Conservation (phyloP, 108 stramenopile species). For the Craspedostauros australis region DNA sequence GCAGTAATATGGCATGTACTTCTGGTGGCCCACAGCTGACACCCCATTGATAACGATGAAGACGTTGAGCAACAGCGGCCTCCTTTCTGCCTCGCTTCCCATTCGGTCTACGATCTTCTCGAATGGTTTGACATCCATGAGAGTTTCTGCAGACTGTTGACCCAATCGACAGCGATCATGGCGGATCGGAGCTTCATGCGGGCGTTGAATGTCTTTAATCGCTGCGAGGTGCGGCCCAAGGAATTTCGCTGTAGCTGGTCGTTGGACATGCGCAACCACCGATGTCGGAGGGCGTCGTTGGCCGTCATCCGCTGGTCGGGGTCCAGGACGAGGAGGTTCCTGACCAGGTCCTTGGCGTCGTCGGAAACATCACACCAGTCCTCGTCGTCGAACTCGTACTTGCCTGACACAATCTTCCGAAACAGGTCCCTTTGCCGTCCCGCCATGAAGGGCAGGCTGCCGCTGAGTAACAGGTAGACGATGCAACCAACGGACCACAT, state of each 20-base stretch:
- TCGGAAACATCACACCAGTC: slow-evolving; percentile 73
- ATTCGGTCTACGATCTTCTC: too few species aligned
- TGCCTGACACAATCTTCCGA: slow-evolving; percentile 61
- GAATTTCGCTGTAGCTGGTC: slow-evolving; percentile 33
- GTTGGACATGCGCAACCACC: slow-evolving; percentile 66
- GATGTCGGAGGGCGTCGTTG: slow-evolving; percentile 60
- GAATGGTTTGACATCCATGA: slow-evolving; percentile 29
- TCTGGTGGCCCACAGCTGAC: too few species aligned
- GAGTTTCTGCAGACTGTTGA: slow-evolving; percentile 33
- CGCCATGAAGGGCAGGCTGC: slow-evolving; percentile 79
- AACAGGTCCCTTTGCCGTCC: slow-evolving; percentile 69
- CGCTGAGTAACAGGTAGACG: slow-evolving; percentile 87
- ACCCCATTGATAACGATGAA: too few species aligned
- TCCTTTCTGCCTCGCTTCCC: too few species aligned
- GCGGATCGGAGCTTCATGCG: slow-evolving; percentile 73
- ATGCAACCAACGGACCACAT: slow-evolving; percentile 97
- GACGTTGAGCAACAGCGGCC: too few species aligned
- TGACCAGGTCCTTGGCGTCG: slow-evolving; percentile 84
- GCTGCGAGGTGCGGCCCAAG: slow-evolving; percentile 47
- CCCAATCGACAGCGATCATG: slow-evolving; percentile 76
- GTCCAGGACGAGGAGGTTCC: slow-evolving; percentile 57
- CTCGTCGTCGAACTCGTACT: slow-evolving; percentile 60
- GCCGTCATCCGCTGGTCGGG: slow-evolving; percentile 73
- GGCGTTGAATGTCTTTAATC: slow-evolving; percentile 86
- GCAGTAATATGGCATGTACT: too few species aligned